Base-by-base conservation (phyloP, 176 grass and related monocot species). In the Alopecurus myosuroides region DNA sequence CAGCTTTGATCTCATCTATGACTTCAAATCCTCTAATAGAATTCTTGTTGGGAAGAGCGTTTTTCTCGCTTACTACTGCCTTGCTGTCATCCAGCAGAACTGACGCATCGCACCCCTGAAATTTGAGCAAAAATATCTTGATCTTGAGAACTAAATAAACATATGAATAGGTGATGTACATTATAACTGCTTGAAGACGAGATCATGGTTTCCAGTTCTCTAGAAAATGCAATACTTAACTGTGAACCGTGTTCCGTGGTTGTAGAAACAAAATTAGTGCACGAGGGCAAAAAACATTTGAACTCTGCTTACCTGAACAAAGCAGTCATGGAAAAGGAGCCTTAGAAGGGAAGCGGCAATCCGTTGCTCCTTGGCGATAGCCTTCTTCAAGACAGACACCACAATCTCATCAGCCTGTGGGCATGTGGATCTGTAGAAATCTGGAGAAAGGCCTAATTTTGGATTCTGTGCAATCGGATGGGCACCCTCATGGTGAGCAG, bases 21-120 rank as follows among this genome's bases (percentile, higher is more conserved):
- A 92, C 94, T 83, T 97, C 76, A 50, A 94, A 97, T 78, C 94
- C 94, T 86, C 94, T 94, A 5, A 97, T 70, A 48, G 94, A 97
- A 53, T 92, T 94, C 64, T 82, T 97, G 48, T 94, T 94, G 30
- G 94, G 89, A 15, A 89, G 31, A 76, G 91, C 85, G 48, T 85
- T 89, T 86, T 94, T 97, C 87, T 97, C 94, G 37, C 79, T 92
- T 39, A 61, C 17, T 4, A 92, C 65, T 25, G 26, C 83, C 42
- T 92, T 45, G 17, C 76, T 80, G 84, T 97, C 84, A 78, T 97
- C 94, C 85, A 97, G 70, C 33, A 97, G 70, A 74, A 92, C 77
- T 10, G 94, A 97, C 42, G 89, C 94, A 85, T 97, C 94, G 4
- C 87, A 97, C 31, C 94, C 94, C 87, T 97, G 87, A 80, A 94